Conservation (phyloP, 495 filamentous ascomycete genomes). For the Aspergillus nanangensis region DNA sequence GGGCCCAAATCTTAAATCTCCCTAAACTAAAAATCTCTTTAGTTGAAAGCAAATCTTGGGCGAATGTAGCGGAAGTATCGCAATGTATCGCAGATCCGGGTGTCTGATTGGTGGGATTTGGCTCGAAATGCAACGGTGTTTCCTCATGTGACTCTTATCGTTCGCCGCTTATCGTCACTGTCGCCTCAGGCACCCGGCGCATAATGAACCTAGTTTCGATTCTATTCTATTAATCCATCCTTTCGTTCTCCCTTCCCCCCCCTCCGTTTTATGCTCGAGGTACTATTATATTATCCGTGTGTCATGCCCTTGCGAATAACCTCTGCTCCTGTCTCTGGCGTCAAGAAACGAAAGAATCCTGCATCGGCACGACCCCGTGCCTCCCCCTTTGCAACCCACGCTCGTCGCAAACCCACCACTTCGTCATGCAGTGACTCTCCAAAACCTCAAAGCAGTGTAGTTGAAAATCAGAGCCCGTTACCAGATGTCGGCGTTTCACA, state of each 20-base stretch:
- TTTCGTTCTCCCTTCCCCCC: neutral
- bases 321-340: constrained; percentile 40
- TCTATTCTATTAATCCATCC: no score
- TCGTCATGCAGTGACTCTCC: constrained; percentile 25
- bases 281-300: neutral
- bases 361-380: constrained; percentile 20
- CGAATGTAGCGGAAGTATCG: no score
- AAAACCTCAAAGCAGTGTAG: constrained; percentile 28
- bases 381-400: constrained; percentile 49
- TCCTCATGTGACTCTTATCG: no score
- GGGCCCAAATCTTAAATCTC: no score
- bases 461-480: constrained; percentile 40
- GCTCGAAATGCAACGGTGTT: no score
- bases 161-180: neutral
- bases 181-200: neutral
- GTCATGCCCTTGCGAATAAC: constrained; percentile 45
- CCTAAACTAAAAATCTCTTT: no score
- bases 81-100: no score
- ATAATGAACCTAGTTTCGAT: no score
- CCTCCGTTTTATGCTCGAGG: no score
- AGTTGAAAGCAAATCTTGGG: no score
- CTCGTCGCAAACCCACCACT: constrained; percentile 53
- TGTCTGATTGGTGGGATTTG: no score
- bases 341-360: constrained; percentile 39
- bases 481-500: constrained; percentile 35